phyloP scores from a whole-genome alignment of 331 rosid species.

The Stylosanthes scabra region DNA sequence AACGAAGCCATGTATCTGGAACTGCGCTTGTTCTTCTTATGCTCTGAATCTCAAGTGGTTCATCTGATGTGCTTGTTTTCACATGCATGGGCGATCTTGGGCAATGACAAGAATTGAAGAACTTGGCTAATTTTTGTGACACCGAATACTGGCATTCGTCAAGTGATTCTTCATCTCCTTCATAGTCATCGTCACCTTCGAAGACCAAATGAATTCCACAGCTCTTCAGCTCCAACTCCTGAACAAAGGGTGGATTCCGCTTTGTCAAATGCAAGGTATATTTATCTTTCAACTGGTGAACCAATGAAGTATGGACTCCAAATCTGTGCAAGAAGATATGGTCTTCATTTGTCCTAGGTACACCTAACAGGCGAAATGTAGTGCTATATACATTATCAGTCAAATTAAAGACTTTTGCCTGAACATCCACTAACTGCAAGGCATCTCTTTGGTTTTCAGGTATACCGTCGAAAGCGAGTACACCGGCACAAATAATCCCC shows the following conservation, averaged over 20 bases:
- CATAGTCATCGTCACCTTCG: constrained; percentile 67
- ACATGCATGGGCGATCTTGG: background rate
- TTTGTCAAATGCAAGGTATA: constrained; percentile 36
- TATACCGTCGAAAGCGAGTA: constrained; percentile 48
- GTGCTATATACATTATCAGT: constrained; percentile 35
- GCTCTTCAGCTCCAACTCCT: constrained; percentile 53
- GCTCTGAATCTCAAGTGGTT: background rate
- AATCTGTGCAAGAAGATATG: constrained; percentile 54
- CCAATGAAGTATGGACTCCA: constrained; percentile 32
- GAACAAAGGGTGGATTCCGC: constrained; percentile 40
- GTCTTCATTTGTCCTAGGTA: constrained; percentile 52
- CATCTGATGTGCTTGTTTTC: constrained; percentile 3
- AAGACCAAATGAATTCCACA: constrained; percentile 52
- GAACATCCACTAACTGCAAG: constrained; percentile 44
- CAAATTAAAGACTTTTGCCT: constrained; percentile 43
- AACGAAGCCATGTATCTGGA: background rate
- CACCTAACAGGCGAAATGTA: constrained; percentile 39
- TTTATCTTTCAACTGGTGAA: constrained; percentile 39
- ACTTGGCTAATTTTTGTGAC: constrained; percentile 56
- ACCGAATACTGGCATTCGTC: constrained; percentile 46
- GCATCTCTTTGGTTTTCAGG: constrained; percentile 42
- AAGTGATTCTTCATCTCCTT: constrained; percentile 53
- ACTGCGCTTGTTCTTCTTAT: background rate
- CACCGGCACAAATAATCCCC: constrained; percentile 47
- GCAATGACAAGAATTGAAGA: constrained; percentile 32